A percentile compares a stretch with the other conserved stretches of the same genome.
These are phyloP conservation scores for Camellia sinensis DNA, from an alignment of 148 eudicot species.

Conservation along the genomic window DNA sequence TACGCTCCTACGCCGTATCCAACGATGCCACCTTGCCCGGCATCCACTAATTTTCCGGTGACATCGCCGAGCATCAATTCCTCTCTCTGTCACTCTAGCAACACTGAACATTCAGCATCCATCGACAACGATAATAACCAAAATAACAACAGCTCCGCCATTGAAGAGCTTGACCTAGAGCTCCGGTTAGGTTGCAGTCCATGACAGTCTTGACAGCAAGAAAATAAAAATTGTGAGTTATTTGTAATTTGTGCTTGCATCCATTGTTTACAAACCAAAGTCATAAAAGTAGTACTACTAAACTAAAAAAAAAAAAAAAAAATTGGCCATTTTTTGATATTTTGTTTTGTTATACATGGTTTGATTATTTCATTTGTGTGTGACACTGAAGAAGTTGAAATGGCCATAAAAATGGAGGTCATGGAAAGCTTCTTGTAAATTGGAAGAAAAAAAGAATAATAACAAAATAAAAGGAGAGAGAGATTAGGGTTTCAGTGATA, in stretches of 20 bases:
- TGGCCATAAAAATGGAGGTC: neutral
- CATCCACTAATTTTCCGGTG: slow-evolving; percentile 8
- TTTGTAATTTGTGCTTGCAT: slow-evolving; percentile 12
- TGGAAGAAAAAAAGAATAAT: neutral
- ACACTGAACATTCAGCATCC: slow-evolving; percentile 23
- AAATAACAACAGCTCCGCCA: slow-evolving; percentile 11
- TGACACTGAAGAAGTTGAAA: neutral
- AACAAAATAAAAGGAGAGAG: neutral
- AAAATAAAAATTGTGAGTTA: neutral
- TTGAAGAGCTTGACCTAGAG: slow-evolving; percentile 42
- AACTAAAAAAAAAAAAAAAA: too few relatives aligned
- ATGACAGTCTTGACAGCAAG: slow-evolving; percentile 9
- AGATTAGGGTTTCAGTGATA: slow-evolving; percentile 15
- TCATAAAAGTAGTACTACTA: too few relatives aligned
- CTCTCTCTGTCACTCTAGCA: slow-evolving; percentile 21
- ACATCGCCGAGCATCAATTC: slow-evolving; percentile 18
- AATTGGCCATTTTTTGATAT: neutral
- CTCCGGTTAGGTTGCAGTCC: slow-evolving; percentile 34
- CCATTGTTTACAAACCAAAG: too few relatives aligned
- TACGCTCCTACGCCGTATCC: neutral
- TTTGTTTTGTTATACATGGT: slow-evolving; percentile 9
- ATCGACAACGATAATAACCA: neutral
- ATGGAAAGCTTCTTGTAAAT: neutral
- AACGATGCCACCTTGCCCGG: neutral
- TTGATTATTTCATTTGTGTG: slow-evolving; percentile 15